phyloP scores from a whole-genome alignment of 306 rosid genomes.

The Astragalus membranaceus region DNA sequence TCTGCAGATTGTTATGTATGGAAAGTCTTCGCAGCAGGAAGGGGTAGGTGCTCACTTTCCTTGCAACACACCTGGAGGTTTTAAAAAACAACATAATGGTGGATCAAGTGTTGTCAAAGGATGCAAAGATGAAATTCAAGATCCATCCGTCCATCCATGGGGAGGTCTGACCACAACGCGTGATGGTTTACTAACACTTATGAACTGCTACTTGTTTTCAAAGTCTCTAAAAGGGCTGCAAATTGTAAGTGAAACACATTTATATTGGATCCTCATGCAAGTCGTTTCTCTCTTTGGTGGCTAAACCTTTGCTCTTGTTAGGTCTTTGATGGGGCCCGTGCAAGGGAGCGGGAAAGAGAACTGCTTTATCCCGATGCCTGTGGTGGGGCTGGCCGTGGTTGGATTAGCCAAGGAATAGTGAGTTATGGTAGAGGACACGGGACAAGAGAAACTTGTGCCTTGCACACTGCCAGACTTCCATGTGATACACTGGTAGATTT shows the following conservation, averaged over 20 bases:
- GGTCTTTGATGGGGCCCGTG: constrained; percentile 97
- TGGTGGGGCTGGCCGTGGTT: constrained; percentile 98
- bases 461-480: constrained; percentile 97
- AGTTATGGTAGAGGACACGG: constrained; percentile 95
- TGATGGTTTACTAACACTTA: constrained; percentile 79
- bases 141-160: constrained; percentile 97
- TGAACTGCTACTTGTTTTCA: constrained; percentile 80
- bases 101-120: constrained; percentile 43
- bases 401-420: constrained; percentile 96
- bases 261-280: background rate
- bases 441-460: constrained; percentile 91
- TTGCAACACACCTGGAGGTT: constrained; percentile 41
- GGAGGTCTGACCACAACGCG: constrained; percentile 92
- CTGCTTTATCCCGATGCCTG: constrained; percentile 99
- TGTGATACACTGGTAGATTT: constrained; percentile 95
- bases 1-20: constrained; percentile 94
- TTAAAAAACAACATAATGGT: constrained; percentile 47
- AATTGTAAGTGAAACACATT: constrained; percentile 49
- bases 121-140: constrained; percentile 74
- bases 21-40: constrained; percentile 82
- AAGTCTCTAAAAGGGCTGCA: constrained; percentile 77
- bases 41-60: constrained; percentile 42
- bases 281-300: constrained; percentile 5
- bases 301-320: constrained; percentile 36
- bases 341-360: constrained; percentile 96